Percentiles rank a stretch among this genome's conserved stretches.
phyloP scores from a whole-genome alignment of 164 flowering plant species.

The Dillenia suffruticosa region DNA sequence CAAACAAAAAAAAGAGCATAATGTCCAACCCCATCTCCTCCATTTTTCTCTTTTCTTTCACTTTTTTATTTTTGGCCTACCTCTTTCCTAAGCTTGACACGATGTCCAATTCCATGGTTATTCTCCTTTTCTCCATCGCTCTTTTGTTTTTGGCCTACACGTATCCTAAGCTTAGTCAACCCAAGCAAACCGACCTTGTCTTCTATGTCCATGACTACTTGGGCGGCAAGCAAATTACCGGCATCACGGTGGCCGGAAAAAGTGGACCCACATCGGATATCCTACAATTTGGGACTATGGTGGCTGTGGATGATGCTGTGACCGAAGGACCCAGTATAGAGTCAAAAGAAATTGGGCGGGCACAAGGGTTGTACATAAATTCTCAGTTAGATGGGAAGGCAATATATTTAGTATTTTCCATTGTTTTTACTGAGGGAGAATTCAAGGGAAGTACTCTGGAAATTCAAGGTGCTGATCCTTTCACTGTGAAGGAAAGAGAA shows the following conservation, averaged over 20 bases:
- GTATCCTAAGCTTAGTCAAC: slow-evolving; percentile 9
- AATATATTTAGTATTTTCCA: slow-evolving; percentile 23
- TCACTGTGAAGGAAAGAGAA: slow-evolving; percentile 22
- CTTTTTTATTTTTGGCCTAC: no score
- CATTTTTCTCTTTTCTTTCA: no score
- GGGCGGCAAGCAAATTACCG: slow-evolving; percentile 18
- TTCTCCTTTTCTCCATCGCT: slow-evolving; percentile 11
- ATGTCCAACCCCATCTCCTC: no score
- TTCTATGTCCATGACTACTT: slow-evolving; percentile 29
- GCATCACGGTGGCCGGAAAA: slow-evolving; percentile 24
- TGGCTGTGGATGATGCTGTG: slow-evolving; percentile 21
- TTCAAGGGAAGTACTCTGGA: slow-evolving; percentile 30
- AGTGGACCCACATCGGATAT: slow-evolving; percentile 15
- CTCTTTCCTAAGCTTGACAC: neutral
- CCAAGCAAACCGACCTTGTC: slow-evolving; percentile 24
- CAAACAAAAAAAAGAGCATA: no score
- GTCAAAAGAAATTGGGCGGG: slow-evolving; percentile 27
- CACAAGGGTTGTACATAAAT: slow-evolving; percentile 28
- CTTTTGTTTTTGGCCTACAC: slow-evolving; percentile 16
- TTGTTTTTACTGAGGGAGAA: slow-evolving; percentile 31
- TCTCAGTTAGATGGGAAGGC: slow-evolving; percentile 29
- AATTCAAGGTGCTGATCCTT: slow-evolving; percentile 32
- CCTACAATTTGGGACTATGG: slow-evolving; percentile 23
- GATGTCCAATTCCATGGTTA: slow-evolving; percentile 5
- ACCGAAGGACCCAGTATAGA: slow-evolving; percentile 21